These are phyloP conservation scores for Dorcoceras hygrometricum DNA, from an alignment of 257 asterid genomes.

Conservation along the genomic window DNA sequence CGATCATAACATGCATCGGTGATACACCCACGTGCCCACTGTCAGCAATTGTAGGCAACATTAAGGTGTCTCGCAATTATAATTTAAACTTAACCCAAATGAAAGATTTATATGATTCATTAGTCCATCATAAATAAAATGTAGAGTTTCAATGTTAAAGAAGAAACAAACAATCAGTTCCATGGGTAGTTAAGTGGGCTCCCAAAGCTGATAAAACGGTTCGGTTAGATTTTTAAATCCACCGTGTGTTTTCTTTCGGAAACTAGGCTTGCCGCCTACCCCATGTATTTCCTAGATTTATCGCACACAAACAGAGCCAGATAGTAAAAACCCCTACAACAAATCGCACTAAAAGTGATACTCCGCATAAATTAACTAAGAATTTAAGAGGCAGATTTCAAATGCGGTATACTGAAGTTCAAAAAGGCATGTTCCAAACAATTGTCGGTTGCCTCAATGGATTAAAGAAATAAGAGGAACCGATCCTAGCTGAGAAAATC, in stretches of 20 bases:
- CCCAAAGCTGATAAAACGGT: background rate
- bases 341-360: background rate
- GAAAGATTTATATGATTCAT: background rate
- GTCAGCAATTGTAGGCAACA: constrained; percentile 15
- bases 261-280: background rate
- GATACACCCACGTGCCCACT: background rate
- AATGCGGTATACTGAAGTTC: constrained; percentile 2
- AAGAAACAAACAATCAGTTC: background rate
- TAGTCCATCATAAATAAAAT: background rate
- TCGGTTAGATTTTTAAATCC: background rate
- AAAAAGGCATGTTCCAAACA: constrained; percentile 2
- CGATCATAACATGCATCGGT: constrained; percentile 10
- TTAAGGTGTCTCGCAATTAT: background rate
- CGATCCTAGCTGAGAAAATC: background rate
- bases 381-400: constrained; percentile 1
- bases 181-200: background rate
- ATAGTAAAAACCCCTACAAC: no score
- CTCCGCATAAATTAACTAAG: constrained; percentile 1
- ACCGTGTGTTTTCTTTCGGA: background rate
- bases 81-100: background rate
- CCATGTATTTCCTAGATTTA: background rate
- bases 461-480: background rate
- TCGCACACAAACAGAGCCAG: background rate
- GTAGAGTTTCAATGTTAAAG: background rate
- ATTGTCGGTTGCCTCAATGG: background rate